Evolutionary conservation across 352 stramenopile species (phyloP).

Genomic region (Globisporangium perplexum): DNA sequence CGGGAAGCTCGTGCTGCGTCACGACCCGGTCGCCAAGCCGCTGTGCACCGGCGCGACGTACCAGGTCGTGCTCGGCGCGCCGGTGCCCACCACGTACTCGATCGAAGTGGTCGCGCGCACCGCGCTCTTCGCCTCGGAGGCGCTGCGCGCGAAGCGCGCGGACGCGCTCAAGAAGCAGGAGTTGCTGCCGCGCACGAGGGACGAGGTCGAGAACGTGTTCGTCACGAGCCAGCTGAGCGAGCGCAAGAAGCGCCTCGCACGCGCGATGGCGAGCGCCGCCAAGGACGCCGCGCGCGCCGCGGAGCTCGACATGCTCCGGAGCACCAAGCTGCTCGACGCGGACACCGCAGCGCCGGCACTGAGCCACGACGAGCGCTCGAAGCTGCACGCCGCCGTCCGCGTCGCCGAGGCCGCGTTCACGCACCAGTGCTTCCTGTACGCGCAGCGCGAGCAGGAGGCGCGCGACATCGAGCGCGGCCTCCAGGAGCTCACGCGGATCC

Average conservation of each 20-base stretch:
- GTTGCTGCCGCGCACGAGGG: conserved; percentile 42
- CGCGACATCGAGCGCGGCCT: conserved; percentile 59
- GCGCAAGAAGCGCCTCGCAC: conserved; percentile 52
- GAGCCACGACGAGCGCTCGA: conserved; percentile 28
- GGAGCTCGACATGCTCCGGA: conserved; percentile 45
- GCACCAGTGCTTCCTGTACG: conserved; percentile 57
- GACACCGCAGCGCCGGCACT: conserved; percentile 37
- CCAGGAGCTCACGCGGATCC: conserved; percentile 58
- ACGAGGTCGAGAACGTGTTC: conserved; percentile 64
- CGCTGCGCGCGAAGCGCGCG: conserved; percentile 36
- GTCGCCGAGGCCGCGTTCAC: conserved; percentile 43
- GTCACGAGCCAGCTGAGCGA: conserved; percentile 65
- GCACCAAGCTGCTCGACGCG: conserved; percentile 37
- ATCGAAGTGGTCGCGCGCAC: conserved; percentile 46
- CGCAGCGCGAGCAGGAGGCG: conserved; percentile 67
- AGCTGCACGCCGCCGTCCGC: conserved; percentile 34
- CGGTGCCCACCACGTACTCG: conserved; percentile 64
- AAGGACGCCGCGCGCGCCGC: conserved; percentile 38
- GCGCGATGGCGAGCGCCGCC: conserved; percentile 36
- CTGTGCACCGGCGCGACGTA: conserved; percentile 46
- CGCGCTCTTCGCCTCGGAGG: conserved; percentile 40
- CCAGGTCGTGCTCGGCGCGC: conserved; percentile 68
- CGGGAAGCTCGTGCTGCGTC: conserved; percentile 56
- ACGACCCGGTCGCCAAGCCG: conserved; percentile 51
- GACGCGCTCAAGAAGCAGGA: conserved; percentile 67